Base-by-base conservation (phyloP, 495 filamentous ascomycete genomes). In the Sordaria brevicollis region DNA sequence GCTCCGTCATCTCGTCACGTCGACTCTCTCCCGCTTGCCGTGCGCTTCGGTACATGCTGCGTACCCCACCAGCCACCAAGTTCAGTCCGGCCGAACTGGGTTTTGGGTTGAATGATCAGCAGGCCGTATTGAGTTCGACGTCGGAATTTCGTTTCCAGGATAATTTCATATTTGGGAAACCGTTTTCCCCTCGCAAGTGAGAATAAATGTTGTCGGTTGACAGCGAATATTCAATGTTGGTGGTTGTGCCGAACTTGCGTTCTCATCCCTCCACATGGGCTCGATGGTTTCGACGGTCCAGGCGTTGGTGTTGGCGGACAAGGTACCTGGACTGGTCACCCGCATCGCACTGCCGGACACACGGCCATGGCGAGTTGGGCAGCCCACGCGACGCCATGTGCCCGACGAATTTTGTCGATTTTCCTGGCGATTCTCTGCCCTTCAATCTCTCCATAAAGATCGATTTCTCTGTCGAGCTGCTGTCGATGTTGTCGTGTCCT, bases 11-110 rank as follows among this genome's bases (percentile, higher is more conserved):
- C 49, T 57, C 25, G 49, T 31, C 49, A 57, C 13, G 49, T 29
- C 49, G 21, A n/a, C n/a, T 57, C 49, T 37, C 70, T 75, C 70
- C 70, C 70, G 68, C 68, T 71, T 57, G 49, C 49, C 49, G 25
- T 57, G 49, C 49, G 49, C 49, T 57, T 57, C 13, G 49, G 49
- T 57, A 57, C 49, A 31, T 57, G 49, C 49, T 70, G 72, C 72
- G 37, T 54, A 72, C 75, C 73, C 75, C 73, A 71, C 70, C 71
- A 65, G 25, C 49, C 49, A 31, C 49, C 49, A 57, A 29, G 10
- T 54, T 13, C 19, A 54, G 5, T 29, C 43, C 21, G 21, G 43
- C 21, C 5, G 43, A 57, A 57, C 49, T 31, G 49, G 25, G 31
- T 57, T 57, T 29, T 13, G 5, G 7, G 25, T 31, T 25, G 25